Base-by-base conservation (phyloP, 176 grass and related monocot species). In the Oropetium thomaeum region DNA sequence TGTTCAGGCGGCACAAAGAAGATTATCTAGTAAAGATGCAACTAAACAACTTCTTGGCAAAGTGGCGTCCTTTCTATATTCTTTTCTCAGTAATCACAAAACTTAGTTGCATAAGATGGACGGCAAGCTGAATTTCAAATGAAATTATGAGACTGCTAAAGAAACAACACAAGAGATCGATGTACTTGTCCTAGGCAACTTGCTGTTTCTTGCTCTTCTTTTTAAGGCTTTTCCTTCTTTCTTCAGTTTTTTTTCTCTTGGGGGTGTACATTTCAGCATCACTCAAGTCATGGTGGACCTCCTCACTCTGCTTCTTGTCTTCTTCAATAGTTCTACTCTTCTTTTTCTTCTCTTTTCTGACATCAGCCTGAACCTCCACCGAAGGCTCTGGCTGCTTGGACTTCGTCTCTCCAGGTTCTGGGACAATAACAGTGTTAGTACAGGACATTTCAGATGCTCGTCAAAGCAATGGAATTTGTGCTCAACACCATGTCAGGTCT, bases 141-240 rank as follows among this genome's bases (percentile, higher is more conserved):
- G n/a, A 32, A 19, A 13, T n/a, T 58, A 58, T 48, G 44, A 39
- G 19, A 33, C 4, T 51, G 30, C 12, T 3, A 2, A 67, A 53
- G 0, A 58, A 62, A 73, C 53, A 39, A 44, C 33, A 62, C 10
- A 55, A 5, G 4, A 32, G 53, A 45, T 54, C 33, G 54, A 26
- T 14, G 14, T 35, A 60, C 20, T 53, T 47, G 74, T 54, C 69
- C 54, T 83, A 88, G 23, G 75, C 54, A 5, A 75, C 63, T 74
- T 83, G 68, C 57, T 86, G 87, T 70, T 77, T 90, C 78, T 90
- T 89, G 73, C 85, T 86, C 73, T 83, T 86, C 72, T 86, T 81
- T 82, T 83, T 81, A 27, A 54, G 31, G 33, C 73, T 27, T 75
- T 87, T 54, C 79, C 59, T 83, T 76, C 37, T 62, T 71, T 89